A percentile compares a stretch with the other conserved stretches of the same genome.
phyloP scores from a whole-genome alignment of 2,329 filamentous ascomycete genomes.

The Zymoseptoria ardabiliae region DNA sequence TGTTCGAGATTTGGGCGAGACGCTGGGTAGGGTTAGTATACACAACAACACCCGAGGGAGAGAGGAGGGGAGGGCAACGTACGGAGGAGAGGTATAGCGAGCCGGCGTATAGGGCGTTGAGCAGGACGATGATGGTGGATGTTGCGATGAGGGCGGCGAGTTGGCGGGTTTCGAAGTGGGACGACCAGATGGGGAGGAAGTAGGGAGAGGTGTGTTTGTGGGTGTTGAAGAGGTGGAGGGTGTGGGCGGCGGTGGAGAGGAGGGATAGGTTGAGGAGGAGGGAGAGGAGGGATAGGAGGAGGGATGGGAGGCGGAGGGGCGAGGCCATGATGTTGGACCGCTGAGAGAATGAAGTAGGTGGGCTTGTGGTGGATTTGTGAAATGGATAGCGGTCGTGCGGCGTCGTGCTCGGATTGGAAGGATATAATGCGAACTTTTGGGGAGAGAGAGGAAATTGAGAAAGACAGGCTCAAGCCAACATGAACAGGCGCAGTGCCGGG shows the following conservation, averaged over 20 bases:
- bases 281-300: constrained; percentile 22
- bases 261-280: constrained; percentile 36
- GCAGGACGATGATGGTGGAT: constrained; percentile 30
- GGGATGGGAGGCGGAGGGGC: constrained; percentile 18
- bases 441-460: no score
- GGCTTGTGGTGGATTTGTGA: background rate
- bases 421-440: no score
- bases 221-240: constrained; percentile 37
- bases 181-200: constrained; percentile 43
- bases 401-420: no score
- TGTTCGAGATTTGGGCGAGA: constrained; percentile 32
- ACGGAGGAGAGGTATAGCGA: constrained; percentile 31
- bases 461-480: no score
- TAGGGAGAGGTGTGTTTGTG: constrained; percentile 39
- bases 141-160: constrained; percentile 37
- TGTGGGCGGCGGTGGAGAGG: constrained; percentile 37
- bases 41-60: no score
- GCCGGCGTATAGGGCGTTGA: constrained; percentile 32
- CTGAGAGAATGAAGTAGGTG: background rate
- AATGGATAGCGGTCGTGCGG: no score
- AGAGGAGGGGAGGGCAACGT: constrained; percentile 1
- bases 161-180: constrained; percentile 40
- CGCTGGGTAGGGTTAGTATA: constrained; percentile 23
- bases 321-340: constrained; percentile 11
- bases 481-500: no score